Percentiles rank a stretch among this genome's conserved stretches.
These are phyloP conservation scores for Lathyrus aphaca DNA, from an alignment of 306 rosid species.

Conservation along the genomic window DNA sequence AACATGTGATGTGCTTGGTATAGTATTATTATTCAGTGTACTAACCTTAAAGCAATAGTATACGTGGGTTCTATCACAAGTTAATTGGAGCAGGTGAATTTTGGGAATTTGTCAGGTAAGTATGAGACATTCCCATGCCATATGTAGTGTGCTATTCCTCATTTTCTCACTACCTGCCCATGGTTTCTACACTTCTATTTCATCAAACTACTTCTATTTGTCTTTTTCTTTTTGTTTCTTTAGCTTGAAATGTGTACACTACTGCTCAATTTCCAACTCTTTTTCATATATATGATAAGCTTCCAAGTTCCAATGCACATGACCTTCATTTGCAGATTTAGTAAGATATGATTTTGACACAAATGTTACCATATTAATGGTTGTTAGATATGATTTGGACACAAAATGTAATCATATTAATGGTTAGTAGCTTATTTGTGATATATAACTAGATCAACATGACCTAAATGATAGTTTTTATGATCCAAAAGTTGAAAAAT, in stretches of 20 bases:
- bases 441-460: neutral
- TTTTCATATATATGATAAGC: conserved; percentile 8
- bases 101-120: conserved; percentile 51
- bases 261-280: conserved; percentile 18
- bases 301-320: conserved; percentile 54
- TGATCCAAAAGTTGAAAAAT: conserved; percentile 16
- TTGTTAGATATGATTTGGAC: neutral
- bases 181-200: conserved; percentile 3
- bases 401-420: conserved; percentile 18
- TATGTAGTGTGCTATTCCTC: conserved; percentile 20
- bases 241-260: neutral
- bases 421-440: neutral
- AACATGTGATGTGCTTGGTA: conserved; percentile 36
- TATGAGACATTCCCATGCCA: conserved; percentile 59
- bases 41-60: conserved; percentile 21
- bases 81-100: conserved; percentile 59
- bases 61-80: conserved; percentile 30
- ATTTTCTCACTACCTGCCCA: conserved; percentile 37
- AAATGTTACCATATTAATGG: conserved; percentile 14
- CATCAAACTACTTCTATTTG: conserved; percentile 1
- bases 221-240: conserved; percentile 36
- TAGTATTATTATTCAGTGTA: conserved; percentile 20
- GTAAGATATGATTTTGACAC: conserved; percentile 8
- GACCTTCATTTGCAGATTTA: conserved; percentile 30
- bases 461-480: conserved; percentile 30